These are phyloP conservation scores for Populus nigra DNA, from an alignment of 345 rosid genomes.

Conservation along the genomic window DNA sequence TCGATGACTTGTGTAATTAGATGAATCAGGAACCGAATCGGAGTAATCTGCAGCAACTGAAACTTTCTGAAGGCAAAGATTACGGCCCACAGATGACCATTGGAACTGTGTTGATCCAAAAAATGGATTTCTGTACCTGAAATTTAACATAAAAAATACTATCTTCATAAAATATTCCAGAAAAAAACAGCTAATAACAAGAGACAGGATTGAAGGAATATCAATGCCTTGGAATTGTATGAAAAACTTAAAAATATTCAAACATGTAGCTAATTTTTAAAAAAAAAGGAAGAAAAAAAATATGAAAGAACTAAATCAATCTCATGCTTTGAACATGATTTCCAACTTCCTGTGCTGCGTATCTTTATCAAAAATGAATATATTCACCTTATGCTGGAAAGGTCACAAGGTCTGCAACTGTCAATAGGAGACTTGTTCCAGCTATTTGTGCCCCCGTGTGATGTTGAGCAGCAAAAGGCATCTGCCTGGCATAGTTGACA, in stretches of 20 bases:
- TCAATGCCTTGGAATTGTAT: neutral
- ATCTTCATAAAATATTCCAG: neutral
- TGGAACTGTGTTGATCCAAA: conserved; percentile 54
- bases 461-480: conserved; percentile 53
- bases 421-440: conserved; percentile 52
- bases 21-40: conserved; percentile 87
- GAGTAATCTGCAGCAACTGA: conserved; percentile 97
- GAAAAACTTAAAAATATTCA: too few species aligned
- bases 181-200: neutral
- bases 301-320: conserved; percentile 1
- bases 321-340: neutral
- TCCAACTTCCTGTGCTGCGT: neutral
- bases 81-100: conserved; percentile 52
- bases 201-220: neutral
- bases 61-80: conserved; percentile 63
- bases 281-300: neutral
- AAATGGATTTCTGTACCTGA: conserved; percentile 48
- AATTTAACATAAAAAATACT: conserved; percentile 26
- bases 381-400: conserved; percentile 51
- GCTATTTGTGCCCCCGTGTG: conserved; percentile 42
- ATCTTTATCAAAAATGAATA: neutral
- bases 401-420: conserved; percentile 42
- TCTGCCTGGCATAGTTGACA: conserved; percentile 61
- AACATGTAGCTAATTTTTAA: too few species aligned
- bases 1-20: conserved; percentile 45